phyloP scores from a whole-genome alignment of 2,329 filamentous ascomycete genomes.

The Nemania sp. region DNA sequence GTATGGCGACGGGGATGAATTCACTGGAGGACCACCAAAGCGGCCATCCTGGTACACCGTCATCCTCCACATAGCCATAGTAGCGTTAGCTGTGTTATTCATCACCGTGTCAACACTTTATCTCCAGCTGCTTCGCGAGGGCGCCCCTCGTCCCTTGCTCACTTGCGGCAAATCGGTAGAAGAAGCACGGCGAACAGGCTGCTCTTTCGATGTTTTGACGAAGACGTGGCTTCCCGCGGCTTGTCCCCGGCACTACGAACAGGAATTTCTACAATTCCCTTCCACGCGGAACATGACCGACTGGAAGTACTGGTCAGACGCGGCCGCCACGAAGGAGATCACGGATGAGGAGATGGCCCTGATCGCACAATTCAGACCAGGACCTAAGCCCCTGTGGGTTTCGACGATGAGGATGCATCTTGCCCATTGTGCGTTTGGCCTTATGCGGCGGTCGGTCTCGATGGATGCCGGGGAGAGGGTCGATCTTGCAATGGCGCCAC shows the following conservation, averaged over 20 bases:
- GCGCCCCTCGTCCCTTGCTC: constrained; percentile 1
- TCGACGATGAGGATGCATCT: constrained; percentile 18
- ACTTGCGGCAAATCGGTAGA: constrained; percentile 16
- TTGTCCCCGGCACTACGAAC: constrained; percentile 16
- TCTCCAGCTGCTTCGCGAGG: constrained; percentile 4
- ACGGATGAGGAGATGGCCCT: constrained; percentile 20
- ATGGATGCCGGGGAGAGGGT: constrained; percentile 13
- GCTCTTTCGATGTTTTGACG: constrained; percentile 22
- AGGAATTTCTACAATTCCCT: constrained; percentile 12
- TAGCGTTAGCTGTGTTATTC: constrained; percentile 4
- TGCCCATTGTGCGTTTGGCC: constrained; percentile 18
- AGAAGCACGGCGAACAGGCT: constrained; percentile 12
- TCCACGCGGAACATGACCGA: constrained; percentile 7
- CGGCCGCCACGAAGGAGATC: constrained; percentile 7
- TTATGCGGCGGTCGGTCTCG: constrained; percentile 12
- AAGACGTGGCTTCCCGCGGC: constrained; percentile 16
- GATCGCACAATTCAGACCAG: constrained; percentile 6
- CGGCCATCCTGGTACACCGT: not conserved
- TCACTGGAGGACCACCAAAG: not conserved
- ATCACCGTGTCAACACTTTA: constrained; percentile 8
- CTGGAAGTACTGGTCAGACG: constrained; percentile 23
- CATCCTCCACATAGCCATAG: not conserved
- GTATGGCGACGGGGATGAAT: not conserved
- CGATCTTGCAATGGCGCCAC: constrained; percentile 7
- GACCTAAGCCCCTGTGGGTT: constrained; percentile 3